Evolutionary conservation across 2,329 filamentous ascomycete species (phyloP).

Genomic region (Calonectria crousiana): DNA sequence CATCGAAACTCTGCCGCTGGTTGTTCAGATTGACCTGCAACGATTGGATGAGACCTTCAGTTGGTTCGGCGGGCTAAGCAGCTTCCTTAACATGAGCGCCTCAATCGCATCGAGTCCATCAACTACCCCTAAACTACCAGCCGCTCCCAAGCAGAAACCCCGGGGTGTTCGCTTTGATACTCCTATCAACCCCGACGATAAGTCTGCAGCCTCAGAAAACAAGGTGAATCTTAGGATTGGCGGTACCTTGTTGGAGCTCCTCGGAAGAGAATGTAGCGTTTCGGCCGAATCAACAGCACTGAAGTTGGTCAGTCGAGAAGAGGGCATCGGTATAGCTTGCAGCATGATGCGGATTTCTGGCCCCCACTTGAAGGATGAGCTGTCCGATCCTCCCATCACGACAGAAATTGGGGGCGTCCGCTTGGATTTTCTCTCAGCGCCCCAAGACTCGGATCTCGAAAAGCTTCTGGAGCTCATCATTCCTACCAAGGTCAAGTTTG

Average conservation of each 20-base stretch:
- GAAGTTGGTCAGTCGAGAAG: slow-evolving; percentile 81
- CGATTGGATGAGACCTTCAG: slow-evolving; percentile 87
- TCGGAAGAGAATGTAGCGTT: slow-evolving; percentile 82
- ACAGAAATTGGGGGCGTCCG: slow-evolving; percentile 75
- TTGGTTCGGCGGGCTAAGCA: slow-evolving; percentile 92
- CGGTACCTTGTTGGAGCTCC: slow-evolving; percentile 80
- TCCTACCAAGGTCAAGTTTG: slow-evolving; percentile 90
- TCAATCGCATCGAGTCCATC: slow-evolving; percentile 84
- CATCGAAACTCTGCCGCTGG: slow-evolving; percentile 81
- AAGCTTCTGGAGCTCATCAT: slow-evolving; percentile 87
- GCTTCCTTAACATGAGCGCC: slow-evolving; percentile 87
- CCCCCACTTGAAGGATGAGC: slow-evolving; percentile 69
- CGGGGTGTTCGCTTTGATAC: slow-evolving; percentile 71
- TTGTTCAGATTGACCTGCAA: slow-evolving; percentile 81
- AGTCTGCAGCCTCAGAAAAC: slow-evolving; percentile 60
- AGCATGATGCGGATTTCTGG: slow-evolving; percentile 81
- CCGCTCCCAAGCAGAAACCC: slow-evolving; percentile 58
- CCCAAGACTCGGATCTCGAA: slow-evolving; percentile 84
- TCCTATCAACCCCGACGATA: slow-evolving; percentile 62
- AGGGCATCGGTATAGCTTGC: slow-evolving; percentile 79
- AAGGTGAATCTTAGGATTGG: slow-evolving; percentile 85
- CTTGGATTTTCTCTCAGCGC: slow-evolving; percentile 78
- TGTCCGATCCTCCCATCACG: slow-evolving; percentile 70
- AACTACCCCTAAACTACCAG: slow-evolving; percentile 52
- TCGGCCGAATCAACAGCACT: slow-evolving; percentile 82